Conservation (phyloP, 1,284 basidiomycete species). For the Cutaneotrichosporon sp. region DNA sequence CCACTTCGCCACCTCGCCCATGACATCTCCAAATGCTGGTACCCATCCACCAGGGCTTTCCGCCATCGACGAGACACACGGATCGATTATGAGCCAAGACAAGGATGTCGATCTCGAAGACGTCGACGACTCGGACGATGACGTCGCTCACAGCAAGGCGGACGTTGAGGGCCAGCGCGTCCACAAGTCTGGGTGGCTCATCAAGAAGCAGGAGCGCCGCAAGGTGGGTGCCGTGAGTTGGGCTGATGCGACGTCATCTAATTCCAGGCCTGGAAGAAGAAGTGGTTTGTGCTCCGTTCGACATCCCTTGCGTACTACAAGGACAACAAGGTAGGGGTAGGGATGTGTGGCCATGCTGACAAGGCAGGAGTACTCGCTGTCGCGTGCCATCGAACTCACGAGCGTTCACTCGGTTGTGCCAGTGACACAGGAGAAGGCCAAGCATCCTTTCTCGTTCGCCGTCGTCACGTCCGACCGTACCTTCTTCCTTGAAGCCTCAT, state of each 20-base stretch:
- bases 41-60: conserved; percentile 28
- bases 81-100: conserved; percentile 6
- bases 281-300: conserved; percentile 94
- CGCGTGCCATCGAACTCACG: conserved; percentile 80
- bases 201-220: conserved; percentile 93
- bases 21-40: conserved; percentile 28
- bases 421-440: conserved; percentile 71
- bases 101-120: conserved; percentile 53
- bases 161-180: conserved; percentile 67
- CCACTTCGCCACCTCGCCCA: conserved; percentile 20
- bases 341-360: conserved; percentile 8
- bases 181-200: conserved; percentile 85
- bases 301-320: conserved; percentile 97
- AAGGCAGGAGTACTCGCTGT: conserved; percentile 75
- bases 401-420: conserved; percentile 89
- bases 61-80: conserved; percentile 36
- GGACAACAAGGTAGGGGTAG: conserved; percentile 61
- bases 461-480: conserved; percentile 88
- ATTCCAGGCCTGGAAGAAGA: conserved; percentile 75
- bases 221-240: conserved; percentile 63
- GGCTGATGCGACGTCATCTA: neutral
- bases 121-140: conserved; percentile 53
- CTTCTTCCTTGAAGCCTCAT: conserved; percentile 85
- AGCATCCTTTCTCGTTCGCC: conserved; percentile 84
- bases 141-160: conserved; percentile 64